Conservation (phyloP, 176 grass and related monocot genomes). For the Aegilops umbellulata region DNA sequence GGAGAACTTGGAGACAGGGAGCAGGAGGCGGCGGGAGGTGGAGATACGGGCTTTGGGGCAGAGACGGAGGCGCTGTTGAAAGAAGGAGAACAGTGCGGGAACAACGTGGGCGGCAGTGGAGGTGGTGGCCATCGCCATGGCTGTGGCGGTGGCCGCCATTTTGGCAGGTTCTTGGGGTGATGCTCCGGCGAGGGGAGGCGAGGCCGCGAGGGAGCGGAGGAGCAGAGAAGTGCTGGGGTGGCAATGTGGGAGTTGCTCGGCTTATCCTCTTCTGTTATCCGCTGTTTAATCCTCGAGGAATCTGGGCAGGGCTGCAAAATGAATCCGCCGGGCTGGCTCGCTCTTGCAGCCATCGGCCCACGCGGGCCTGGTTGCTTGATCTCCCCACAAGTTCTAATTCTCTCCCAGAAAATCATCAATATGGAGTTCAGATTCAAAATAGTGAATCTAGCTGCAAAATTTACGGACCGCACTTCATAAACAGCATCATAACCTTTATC, state of each 20-base stretch:
- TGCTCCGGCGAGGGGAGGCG: conserved; percentile 21
- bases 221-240: not conserved
- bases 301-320: not conserved
- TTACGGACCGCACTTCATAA: too few species aligned
- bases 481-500: too few species aligned
- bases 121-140: conserved; percentile 43
- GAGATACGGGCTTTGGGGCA: conserved; percentile 20
- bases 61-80: not conserved
- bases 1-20: conserved; percentile 37
- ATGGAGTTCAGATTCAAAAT: too few species aligned
- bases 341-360: not conserved
- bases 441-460: too few species aligned
- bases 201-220: not conserved
- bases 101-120: conserved; percentile 31
- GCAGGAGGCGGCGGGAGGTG: not conserved
- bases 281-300: not conserved
- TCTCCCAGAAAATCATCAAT: too few species aligned
- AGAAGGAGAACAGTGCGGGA: conserved; percentile 35
- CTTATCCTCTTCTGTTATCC: conserved; percentile 67
- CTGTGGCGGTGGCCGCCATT: conserved; percentile 34
- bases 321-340: not conserved
- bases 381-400: not conserved
- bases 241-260: conserved; percentile 17
- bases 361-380: not conserved
- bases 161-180: not conserved